Percentiles rank a stretch among this genome's conserved stretches.
phyloP scores from a whole-genome alignment of 2,329 filamentous ascomycete genomes.

The Phoma herbarum region DNA sequence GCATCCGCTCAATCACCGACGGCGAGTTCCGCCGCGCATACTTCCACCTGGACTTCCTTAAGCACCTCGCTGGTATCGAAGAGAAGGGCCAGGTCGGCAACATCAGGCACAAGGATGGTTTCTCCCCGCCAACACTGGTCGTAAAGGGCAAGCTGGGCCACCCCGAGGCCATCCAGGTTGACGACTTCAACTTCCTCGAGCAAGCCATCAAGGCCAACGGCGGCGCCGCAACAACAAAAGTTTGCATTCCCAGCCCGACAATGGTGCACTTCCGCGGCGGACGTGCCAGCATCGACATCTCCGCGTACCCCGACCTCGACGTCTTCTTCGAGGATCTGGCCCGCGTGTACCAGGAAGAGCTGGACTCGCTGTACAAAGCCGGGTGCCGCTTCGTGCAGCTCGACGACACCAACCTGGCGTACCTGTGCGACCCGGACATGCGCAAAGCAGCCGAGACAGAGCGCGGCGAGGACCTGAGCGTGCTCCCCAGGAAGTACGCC shows the following conservation, averaged over 20 bases:
- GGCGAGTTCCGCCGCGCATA: slow-evolving; percentile 66
- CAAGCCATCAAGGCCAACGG: slow-evolving; percentile 54
- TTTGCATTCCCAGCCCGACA: slow-evolving; percentile 67
- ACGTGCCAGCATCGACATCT: slow-evolving; percentile 61
- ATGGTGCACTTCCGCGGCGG: slow-evolving; percentile 68
- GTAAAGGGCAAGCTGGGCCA: slow-evolving; percentile 64
- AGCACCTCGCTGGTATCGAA: slow-evolving; percentile 63
- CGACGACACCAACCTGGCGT: slow-evolving; percentile 68
- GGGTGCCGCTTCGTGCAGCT: slow-evolving; percentile 67
- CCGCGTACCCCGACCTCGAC: slow-evolving; percentile 64
- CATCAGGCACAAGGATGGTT: slow-evolving; percentile 54
- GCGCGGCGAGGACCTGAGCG: slow-evolving; percentile 61
- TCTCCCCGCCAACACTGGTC: slow-evolving; percentile 62
- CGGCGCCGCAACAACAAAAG: slow-evolving; percentile 59
- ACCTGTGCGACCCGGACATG: slow-evolving; percentile 66
- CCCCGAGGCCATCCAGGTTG: slow-evolving; percentile 63
- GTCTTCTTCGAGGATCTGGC: slow-evolving; percentile 65
- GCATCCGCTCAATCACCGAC: slow-evolving; percentile 62
- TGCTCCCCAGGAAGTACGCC: slow-evolving; percentile 62
- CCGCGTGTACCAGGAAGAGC: slow-evolving; percentile 64
- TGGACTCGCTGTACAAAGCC: slow-evolving; percentile 62
- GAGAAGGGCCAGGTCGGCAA: slow-evolving; percentile 60
- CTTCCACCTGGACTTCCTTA: slow-evolving; percentile 68
- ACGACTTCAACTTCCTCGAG: slow-evolving; percentile 65
- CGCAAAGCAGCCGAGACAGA: slow-evolving; percentile 59